Base-by-base conservation (phyloP, 78 protist genomes). In the Mastigamoeba balamuthi region DNA sequence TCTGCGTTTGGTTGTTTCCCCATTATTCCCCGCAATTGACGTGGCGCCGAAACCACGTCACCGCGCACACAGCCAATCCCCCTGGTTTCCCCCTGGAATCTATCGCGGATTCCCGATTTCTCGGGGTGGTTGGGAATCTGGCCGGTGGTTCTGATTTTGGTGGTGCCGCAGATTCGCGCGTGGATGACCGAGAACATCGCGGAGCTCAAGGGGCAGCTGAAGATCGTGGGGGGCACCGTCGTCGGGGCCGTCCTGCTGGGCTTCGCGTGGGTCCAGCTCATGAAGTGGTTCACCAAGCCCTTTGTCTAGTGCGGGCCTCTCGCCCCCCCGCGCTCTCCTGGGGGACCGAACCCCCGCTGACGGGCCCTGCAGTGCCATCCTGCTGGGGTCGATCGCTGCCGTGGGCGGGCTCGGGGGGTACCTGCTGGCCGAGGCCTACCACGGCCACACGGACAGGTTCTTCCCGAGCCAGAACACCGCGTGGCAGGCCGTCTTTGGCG, bases 151-250 rank as follows among this genome's bases (percentile, higher is more conserved):
- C n/a, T n/a, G n/a, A n/a, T n/a, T n/a, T n/a, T n/a, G n/a, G n/a
- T n/a, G n/a, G n/a, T n/a, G n/a, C n/a, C n/a, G n/a, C n/a, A n/a
- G n/a, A n/a, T n/a, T n/a, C n/a, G n/a, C n/a, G n/a, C n/a, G n/a
- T n/a, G n/a, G n/a, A n/a, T n/a, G n/a, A n/a, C n/a, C n/a, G n/a
- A n/a, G n/a, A 82, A 76, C 69, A 66, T 63, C 71, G 76, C 25
- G 82, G 73, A 1, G 87, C 87, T 4, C 82, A 82, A n/a, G 48
- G 74, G 72, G 42, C 40, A 39, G 42, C 53, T 30, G 78, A 82
- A 82, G 35, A 76, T 82, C 29, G 38, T 82, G 17, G 66, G 73
- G 42, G 76, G 77, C 43, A 40, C 67, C 74, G 77, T 76, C 28
- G n/a, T 36, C 1, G 7, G 73, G 27, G 29, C 87, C 1, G 10